Base-by-base conservation (phyloP, 805 yeast species). In the Monosporozyma yasuniensis region DNA sequence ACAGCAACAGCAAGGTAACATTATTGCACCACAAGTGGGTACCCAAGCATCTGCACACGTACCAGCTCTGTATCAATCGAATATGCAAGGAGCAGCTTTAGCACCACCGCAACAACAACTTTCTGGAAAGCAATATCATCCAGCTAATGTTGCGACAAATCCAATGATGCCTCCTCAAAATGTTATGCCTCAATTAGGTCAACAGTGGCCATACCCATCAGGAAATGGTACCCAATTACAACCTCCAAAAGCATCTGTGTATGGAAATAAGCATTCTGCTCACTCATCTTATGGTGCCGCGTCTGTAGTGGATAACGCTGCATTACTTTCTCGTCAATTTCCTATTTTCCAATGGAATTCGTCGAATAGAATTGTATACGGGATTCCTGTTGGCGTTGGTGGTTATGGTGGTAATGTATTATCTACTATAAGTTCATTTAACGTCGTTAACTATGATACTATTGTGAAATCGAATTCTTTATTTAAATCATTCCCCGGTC, bases 331-430 rank as follows among this genome's bases (percentile, higher is more conserved):
- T 44, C 72, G 84, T 49, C 95, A 86, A 61, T 84, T 84, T 66
- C 95, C 96, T 0, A 61, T 88, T 32, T 84, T 87, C 61, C 72
- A 76, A 51, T 88, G 93, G 84, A 71, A 79, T 25, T 68, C 67
- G 19, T 71, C 79, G 2, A 64, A 68, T 6, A 74, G 70, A 44
- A 58, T 77, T 18, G 73, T 76, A 3, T 70, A 71, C 35, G 70
- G 75, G 50, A 60, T 78, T 42, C 79, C 82, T 6, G 55, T 48
- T 22, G 46, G 30, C 2, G 52, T 54, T 4, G 50, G 32, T 16
- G 30, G 51, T 61, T 59, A 49, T 53, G 65, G 56, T 66, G 68
- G 44, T 5, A 39, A 19, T 19, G 18, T 28, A 18, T 45, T 47
- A 7, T 44, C 47, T n/a, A 43, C 51, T 1, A 38, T 58, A 16